Conservation (phyloP, 345 rosid genomes). For the Carallia pectinifolia region DNA sequence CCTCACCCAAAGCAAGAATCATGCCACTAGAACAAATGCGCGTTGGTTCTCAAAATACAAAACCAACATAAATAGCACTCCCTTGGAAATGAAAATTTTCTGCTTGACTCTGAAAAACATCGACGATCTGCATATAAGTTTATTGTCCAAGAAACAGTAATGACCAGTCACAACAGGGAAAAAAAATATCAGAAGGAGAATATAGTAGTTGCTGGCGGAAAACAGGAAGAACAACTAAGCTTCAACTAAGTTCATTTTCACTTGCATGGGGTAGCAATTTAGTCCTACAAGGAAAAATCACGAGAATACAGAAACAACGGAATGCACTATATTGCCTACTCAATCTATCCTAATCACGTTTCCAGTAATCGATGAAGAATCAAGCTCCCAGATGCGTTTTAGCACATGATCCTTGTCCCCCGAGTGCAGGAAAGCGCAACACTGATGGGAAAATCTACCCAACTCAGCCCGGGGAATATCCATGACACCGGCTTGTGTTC, state of each 20-base stretch:
- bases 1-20: slow-evolving; percentile 88
- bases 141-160: too few species aligned
- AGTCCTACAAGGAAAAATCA: slow-evolving; percentile 1
- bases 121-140: too few species aligned
- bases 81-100: too few species aligned
- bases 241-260: slow-evolving; percentile 6
- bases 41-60: too few species aligned
- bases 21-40: slow-evolving; percentile 89
- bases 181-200: too few species aligned
- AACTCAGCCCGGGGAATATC: slow-evolving; percentile 32
- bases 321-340: slow-evolving; percentile 7
- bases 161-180: too few species aligned
- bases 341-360: slow-evolving; percentile 22
- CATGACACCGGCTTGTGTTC: slow-evolving; percentile 22
- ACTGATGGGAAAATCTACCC: slow-evolving; percentile 55
- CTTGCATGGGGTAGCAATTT: slow-evolving; percentile 3
- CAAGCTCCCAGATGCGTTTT: slow-evolving; percentile 47
- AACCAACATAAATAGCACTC: too few species aligned
- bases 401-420: slow-evolving; percentile 16
- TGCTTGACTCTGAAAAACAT: too few species aligned
- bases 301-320: background rate
- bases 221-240: background rate
- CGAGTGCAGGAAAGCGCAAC: slow-evolving; percentile 37
- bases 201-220: background rate
- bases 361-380: slow-evolving; percentile 36